Conservation (phyloP, 2,329 filamentous ascomycete species). For the Emmonsiellopsis sp. region DNA sequence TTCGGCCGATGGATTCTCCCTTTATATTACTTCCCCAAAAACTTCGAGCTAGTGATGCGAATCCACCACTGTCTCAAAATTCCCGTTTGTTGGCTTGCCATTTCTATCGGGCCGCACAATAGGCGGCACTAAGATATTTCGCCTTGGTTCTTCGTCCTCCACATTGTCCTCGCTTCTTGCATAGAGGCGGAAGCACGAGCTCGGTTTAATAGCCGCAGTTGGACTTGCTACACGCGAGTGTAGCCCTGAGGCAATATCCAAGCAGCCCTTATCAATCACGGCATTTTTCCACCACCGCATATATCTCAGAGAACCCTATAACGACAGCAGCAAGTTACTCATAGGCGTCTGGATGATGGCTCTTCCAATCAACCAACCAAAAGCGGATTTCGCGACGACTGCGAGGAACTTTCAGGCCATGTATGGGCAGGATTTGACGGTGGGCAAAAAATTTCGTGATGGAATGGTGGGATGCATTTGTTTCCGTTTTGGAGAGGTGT, state of each 20-base stretch:
- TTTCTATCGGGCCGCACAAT: background rate
- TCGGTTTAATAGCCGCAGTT: background rate
- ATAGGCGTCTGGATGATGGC: background rate
- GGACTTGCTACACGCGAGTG: background rate
- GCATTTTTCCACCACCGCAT: background rate
- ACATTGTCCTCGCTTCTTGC: background rate
- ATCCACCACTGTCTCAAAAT: background rate
- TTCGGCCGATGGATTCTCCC: background rate
- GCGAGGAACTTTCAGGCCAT: background rate
- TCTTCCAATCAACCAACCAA: background rate
- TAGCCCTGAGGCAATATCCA: background rate
- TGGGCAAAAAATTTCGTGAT: background rate
- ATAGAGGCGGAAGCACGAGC: background rate
- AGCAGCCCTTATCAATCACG: background rate
- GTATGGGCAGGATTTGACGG: background rate
- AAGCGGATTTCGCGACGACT: background rate
- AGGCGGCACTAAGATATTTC: background rate
- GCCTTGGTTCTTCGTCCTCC: background rate
- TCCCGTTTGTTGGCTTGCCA: background rate
- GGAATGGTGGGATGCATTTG: background rate
- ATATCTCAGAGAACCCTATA: background rate
- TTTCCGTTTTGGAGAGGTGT: background rate
- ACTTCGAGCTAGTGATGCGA: background rate
- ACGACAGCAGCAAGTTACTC: background rate
- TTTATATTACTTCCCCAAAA: background rate